Percentiles rank a stretch among this genome's conserved stretches.
Conservation (phyloP, 2,329 filamentous ascomycete genomes). For the Elsinoe perseae region DNA sequence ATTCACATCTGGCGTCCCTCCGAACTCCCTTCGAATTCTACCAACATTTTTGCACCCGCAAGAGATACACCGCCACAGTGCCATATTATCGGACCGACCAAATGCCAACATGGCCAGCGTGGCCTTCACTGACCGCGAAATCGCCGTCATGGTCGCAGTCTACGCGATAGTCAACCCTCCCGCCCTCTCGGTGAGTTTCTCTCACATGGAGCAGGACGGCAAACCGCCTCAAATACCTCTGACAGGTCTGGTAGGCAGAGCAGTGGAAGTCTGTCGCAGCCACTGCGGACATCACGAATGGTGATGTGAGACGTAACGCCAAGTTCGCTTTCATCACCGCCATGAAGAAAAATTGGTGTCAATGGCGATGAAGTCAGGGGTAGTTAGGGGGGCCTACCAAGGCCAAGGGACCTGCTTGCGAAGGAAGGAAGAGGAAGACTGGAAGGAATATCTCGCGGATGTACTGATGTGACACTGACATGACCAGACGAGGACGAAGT, state of each 20-base stretch:
- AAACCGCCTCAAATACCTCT: neutral
- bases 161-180: neutral
- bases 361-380: neutral
- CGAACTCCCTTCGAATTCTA: neutral
- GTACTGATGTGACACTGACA: no score
- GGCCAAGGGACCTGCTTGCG: neutral
- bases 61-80: no score
- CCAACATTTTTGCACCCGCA: no score
- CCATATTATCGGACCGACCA: no score
- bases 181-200: neutral
- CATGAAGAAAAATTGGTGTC: conserved; percentile 11
- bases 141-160: conserved; percentile 10
- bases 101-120: neutral
- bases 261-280: conserved; percentile 8
- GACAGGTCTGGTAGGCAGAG: neutral
- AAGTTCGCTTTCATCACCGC: neutral
- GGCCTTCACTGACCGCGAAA: neutral
- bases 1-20: neutral
- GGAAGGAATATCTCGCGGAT: neutral
- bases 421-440: neutral
- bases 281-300: neutral
- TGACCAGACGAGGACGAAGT: neutral
- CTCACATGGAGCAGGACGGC: neutral
- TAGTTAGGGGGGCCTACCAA: neutral
- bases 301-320: conserved; percentile 7